phyloP scores from a whole-genome alignment of 495 filamentous ascomycete species.

The Penicillium bialowiezense region DNA sequence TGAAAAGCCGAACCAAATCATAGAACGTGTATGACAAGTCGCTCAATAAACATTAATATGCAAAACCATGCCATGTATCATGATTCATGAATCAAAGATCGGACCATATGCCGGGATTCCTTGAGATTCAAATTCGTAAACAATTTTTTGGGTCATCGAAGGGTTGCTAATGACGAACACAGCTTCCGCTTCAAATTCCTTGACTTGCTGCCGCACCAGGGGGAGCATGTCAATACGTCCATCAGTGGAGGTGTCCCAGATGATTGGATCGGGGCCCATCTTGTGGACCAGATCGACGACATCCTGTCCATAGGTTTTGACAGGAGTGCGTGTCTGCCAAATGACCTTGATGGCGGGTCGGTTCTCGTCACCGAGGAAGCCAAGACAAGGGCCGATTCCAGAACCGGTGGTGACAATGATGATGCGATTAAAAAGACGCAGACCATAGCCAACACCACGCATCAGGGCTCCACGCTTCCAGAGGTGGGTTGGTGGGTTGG shows the following conservation, averaged over 20 bases:
- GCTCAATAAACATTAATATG: not conserved
- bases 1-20: not conserved
- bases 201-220: constrained; percentile 52
- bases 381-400: constrained; percentile 60
- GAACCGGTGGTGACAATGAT: constrained; percentile 72
- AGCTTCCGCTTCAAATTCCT: constrained; percentile 60
- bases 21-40: not conserved
- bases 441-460: constrained; percentile 62
- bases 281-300: constrained; percentile 43
- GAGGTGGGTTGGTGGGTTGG: constrained; percentile 42
- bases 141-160: constrained; percentile 60
- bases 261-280: constrained; percentile 50
- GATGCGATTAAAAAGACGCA: constrained; percentile 58
- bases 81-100: constrained; percentile 64
- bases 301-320: constrained; percentile 46
- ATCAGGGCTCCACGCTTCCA: constrained; percentile 43
- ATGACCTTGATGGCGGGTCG: constrained; percentile 45
- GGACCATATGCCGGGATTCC: constrained; percentile 67
- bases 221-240: constrained; percentile 50
- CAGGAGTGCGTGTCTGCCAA: constrained; percentile 50
- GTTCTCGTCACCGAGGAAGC: constrained; percentile 31
- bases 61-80: not conserved
- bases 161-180: constrained; percentile 70
- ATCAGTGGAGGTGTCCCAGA: constrained; percentile 44
- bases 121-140: constrained; percentile 62